Evolutionary conservation across 306 rosid species (phyloP), one percentile per base, ranked within the genome.

Genomic region (Bauhinia variegata): DNA sequence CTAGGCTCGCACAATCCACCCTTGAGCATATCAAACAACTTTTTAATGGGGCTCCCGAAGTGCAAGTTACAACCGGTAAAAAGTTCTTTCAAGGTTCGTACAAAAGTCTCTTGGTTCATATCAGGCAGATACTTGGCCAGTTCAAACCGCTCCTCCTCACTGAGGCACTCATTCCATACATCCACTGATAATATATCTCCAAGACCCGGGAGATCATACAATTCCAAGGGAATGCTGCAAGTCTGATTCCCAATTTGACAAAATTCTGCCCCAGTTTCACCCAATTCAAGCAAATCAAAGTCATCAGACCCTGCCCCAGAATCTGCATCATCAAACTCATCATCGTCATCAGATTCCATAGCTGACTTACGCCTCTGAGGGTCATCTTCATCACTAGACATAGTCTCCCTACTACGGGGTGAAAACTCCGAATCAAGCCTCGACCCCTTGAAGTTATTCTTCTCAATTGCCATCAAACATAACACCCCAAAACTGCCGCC

Each of bases 261-360:
- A 87, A 91, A 95, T 83, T 95, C 99, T 7, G 85, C 97, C 8
- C 95, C 87, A 0, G 95, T 91, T 72, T 95, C 99, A 52, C 97
- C 97, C 82, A 91, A 79, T 82, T 95, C 97, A 65, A 95, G 82
- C 79, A 91, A 82, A 84, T 95, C 99, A 83, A 88, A 95, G 82
- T 95, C 99, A 76, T 95, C 99, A 3, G 99, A 95, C 62, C 97
- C 99, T 0, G 99, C 97, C 80, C 99, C 97, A 3, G 99, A 95
- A 77, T 95, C 97, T 0, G 95, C 99, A 75, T 95, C 97, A 62
- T 88, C 95, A 73, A 83, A 88, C 68, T 95, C 99, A 5, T 90
- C 99, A 2, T 88, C 97, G 7, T 95, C 97, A 11, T 95, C 99
- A 2, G 97, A 88, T 67, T 95, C 97, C 12, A 61, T 60, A 0